Conservation (phyloP, 2,329 filamentous ascomycete species). For the Monascus ruber region DNA sequence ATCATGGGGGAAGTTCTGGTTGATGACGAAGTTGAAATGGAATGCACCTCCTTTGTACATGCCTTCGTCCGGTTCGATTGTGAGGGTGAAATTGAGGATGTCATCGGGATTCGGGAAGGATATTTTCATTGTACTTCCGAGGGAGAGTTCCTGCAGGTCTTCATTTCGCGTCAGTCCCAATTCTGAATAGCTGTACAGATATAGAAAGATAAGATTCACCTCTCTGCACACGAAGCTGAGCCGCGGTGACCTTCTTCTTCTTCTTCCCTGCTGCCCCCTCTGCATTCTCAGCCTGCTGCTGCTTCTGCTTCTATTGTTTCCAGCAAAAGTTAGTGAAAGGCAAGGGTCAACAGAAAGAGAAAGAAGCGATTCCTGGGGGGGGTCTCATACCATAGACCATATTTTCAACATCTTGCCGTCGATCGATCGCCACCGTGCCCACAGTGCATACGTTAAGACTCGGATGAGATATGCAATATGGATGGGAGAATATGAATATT, state of each 20-base stretch:
- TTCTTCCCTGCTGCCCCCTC: constrained; percentile 68
- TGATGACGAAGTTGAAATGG: constrained; percentile 83
- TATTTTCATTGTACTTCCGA: constrained; percentile 46
- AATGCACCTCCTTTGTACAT: constrained; percentile 84
- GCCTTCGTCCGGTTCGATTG: constrained; percentile 43
- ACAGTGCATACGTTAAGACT: too few relatives aligned
- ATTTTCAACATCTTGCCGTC: constrained; percentile 81
- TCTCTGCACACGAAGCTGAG: constrained; percentile 91
- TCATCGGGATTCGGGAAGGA: constrained; percentile 48
- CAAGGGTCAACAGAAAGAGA: neutral
- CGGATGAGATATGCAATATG: too few relatives aligned
- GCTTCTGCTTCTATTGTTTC: constrained; percentile 52
- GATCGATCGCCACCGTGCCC: too few relatives aligned
- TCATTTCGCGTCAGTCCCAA: neutral
- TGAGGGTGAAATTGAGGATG: constrained; percentile 42
- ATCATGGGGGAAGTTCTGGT: constrained; percentile 92
- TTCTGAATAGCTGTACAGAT: too few relatives aligned
- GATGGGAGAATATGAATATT: too few relatives aligned
- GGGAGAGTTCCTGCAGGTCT: constrained; percentile 39
- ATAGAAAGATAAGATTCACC: constrained; percentile 47
- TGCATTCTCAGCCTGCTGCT: constrained; percentile 91
- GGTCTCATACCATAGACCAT: constrained; percentile 78
- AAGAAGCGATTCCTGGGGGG: neutral
- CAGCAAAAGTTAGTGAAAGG: neutral
- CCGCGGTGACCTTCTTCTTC: constrained; percentile 98